A percentile compares a stretch with the other conserved stretches of the same genome.
phyloP scores from a whole-genome alignment of 345 rosid genomes.

The Physaria fendleri region DNA sequence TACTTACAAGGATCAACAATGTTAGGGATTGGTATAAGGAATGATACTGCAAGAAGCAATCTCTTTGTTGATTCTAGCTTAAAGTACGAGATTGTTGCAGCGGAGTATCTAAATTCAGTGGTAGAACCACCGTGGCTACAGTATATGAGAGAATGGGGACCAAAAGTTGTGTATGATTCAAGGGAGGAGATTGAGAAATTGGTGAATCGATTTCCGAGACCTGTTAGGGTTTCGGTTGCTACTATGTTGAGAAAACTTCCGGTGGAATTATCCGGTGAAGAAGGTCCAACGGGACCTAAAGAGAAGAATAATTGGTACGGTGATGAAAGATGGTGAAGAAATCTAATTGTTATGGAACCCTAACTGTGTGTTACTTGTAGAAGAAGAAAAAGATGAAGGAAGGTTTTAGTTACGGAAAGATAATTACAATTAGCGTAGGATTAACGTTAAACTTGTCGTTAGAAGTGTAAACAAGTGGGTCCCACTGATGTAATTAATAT shows the following conservation, averaged over 20 bases:
- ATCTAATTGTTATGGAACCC: background rate
- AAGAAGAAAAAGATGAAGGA: background rate
- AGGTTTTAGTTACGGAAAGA: slow-evolving; percentile 1
- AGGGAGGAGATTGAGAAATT: slow-evolving; percentile 50
- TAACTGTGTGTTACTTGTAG: background rate
- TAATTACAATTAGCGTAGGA: slow-evolving; percentile 20
- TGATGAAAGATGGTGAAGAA: slow-evolving; percentile 63
- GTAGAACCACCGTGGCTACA: slow-evolving; percentile 70
- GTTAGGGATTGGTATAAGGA: slow-evolving; percentile 68
- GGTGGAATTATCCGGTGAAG: slow-evolving; percentile 59
- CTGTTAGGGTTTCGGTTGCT: slow-evolving; percentile 32
- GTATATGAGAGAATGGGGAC: slow-evolving; percentile 91
- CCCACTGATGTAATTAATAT: background rate
- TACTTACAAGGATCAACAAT: slow-evolving; percentile 62
- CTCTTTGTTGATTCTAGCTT: slow-evolving; percentile 52
- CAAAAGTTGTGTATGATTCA: slow-evolving; percentile 51
- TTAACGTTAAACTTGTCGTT: slow-evolving; percentile 19
- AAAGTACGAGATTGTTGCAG: slow-evolving; percentile 58
- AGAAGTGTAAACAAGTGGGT: slow-evolving; percentile 20
- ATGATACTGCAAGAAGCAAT: slow-evolving; percentile 52
- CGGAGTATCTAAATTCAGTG: slow-evolving; percentile 53
- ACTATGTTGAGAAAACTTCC: slow-evolving; percentile 48
- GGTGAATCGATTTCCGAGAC: slow-evolving; percentile 39
- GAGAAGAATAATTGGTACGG: slow-evolving; percentile 89
- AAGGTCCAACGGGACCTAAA: slow-evolving; percentile 93